Base-by-base conservation (phyloP, 1,284 basidiomycete species). In the Coriolopsis trogii region DNA sequence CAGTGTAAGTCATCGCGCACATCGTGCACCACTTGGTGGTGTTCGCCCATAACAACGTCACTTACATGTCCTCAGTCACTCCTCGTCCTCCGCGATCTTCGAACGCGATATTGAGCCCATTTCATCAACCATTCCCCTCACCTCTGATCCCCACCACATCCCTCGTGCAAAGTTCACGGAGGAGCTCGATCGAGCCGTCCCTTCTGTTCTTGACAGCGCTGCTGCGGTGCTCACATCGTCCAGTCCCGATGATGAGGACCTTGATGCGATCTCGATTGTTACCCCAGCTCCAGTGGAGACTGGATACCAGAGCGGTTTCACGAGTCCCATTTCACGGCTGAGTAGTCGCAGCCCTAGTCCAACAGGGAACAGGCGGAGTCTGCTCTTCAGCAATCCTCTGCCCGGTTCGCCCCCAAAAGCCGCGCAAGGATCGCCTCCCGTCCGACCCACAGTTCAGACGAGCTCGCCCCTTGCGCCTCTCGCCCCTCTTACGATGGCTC, bases 61-160 rank as follows among this genome's bases (percentile, higher is more conserved):
- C n/a, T n/a, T n/a, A n/a, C n/a, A n/a, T 4, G 16, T 26, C 20
- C 41, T 38, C 65, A 89, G 87, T 7, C 87, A 86, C 61, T 89
- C 87, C 0, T 87, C 85, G 0, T 88, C 87, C 0, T 89, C 86
- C 1, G 89, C 88, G 41, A 91, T 91, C 49, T 91, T 91, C 52
- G 88, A 91, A 68, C 82, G 89, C 38, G 89, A 91, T 64, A 89
- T 91, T 57, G 89, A 91, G 60, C 82, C 85, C 20, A 69, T 87
- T 43, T 74, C 81, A 0, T 69, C 77, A 46, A 64, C 64, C 34
- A 61, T 65, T 31, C 70, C 73, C 55, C 78, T 77, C 63, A 70
- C 69, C 7, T 63, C 65, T 9, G 82, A 87, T 64, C 85, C 88
- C 0, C 89, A 91, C 64, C 80, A 84, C 30, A 87, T 84, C 39